phyloP scores from a whole-genome alignment of 23 red algal genomes.

The Rhodosorus marinus region DNA sequence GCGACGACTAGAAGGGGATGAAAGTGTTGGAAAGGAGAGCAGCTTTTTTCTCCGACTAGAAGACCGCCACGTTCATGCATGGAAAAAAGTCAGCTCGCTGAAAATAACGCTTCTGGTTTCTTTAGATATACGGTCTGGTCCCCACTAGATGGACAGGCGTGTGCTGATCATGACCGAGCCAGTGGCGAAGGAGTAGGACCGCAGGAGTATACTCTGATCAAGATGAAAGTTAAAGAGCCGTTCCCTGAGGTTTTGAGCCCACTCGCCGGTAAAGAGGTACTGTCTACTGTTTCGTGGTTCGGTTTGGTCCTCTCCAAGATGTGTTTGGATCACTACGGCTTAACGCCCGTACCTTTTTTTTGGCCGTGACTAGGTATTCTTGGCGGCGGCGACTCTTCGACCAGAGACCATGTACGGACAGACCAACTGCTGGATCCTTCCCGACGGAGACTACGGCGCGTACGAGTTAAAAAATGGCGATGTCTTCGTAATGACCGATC shows the following conservation, averaged over 20 bases:
- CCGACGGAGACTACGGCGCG: slow-evolving; percentile 62
- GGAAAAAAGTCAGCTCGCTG: too few species aligned
- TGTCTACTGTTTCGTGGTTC: too few species aligned
- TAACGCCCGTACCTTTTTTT: too few species aligned
- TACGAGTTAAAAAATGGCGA: slow-evolving; percentile 47
- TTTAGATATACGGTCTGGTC: slow-evolving; percentile 82
- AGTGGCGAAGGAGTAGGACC: slow-evolving; percentile 83
- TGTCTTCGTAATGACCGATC: slow-evolving; percentile 42
- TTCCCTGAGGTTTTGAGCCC: slow-evolving; percentile 7
- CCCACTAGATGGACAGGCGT: slow-evolving; percentile 74
- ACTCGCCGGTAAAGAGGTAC: slow-evolving; percentile 12
- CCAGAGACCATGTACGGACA: slow-evolving; percentile 99
- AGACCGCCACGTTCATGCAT: too few species aligned
- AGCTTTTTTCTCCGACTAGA: too few species aligned
- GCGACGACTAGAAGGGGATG: too few species aligned
- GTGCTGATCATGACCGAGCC: slow-evolving; percentile 94
- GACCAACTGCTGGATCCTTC: slow-evolving; percentile 89
- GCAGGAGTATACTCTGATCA: slow-evolving; percentile 94
- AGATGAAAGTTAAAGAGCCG: slow-evolving; percentile 44
- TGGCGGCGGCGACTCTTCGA: slow-evolving; percentile 88
- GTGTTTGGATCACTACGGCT: too few species aligned
- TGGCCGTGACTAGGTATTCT: too few species aligned
- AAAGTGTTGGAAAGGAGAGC: too few species aligned
- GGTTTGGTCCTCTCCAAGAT: too few species aligned
- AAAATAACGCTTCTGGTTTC: too few species aligned